These are phyloP conservation scores for Entomortierella lignicola DNA, from an alignment of 192 early-diverging fungal genomes.

Conservation along the genomic window DNA sequence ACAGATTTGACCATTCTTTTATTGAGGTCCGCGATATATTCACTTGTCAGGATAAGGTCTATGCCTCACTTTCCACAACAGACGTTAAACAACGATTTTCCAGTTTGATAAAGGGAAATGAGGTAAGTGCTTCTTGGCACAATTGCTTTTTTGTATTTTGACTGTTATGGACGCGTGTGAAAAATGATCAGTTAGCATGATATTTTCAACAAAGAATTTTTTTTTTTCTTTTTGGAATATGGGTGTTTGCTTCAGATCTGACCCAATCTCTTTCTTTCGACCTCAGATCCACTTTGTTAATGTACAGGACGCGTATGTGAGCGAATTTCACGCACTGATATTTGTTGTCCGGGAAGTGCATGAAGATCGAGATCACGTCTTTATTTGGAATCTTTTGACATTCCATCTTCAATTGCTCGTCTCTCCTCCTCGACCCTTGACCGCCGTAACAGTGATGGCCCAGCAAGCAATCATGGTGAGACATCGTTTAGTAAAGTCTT, in stretches of 20 bases:
- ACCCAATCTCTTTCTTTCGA: neutral
- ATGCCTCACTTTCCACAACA: slow-evolving; percentile 32
- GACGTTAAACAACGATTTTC: slow-evolving; percentile 44
- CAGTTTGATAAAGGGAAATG: slow-evolving; percentile 4
- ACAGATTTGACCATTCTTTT: slow-evolving; percentile 41
- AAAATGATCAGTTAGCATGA: neutral
- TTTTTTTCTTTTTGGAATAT: no score
- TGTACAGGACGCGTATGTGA: slow-evolving; percentile 49
- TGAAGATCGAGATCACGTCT: slow-evolving; percentile 47
- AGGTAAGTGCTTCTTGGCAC: slow-evolving; percentile 21
- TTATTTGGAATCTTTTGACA: slow-evolving; percentile 48
- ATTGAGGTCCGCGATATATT: slow-evolving; percentile 53
- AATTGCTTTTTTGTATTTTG: neutral
- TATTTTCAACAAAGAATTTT: no score
- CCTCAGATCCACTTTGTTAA: slow-evolving; percentile 40
- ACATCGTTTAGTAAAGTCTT: slow-evolving; percentile 57
- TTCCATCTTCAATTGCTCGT: slow-evolving; percentile 43
- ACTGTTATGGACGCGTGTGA: neutral
- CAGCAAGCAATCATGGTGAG: slow-evolving; percentile 56
- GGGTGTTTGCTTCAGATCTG: no score
- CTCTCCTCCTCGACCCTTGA: slow-evolving; percentile 36
- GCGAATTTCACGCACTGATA: slow-evolving; percentile 38
- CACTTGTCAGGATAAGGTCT: slow-evolving; percentile 48
- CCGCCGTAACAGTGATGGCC: slow-evolving; percentile 46
- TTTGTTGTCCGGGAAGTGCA: slow-evolving; percentile 35